phyloP scores from a whole-genome alignment of 495 filamentous ascomycete species.

The Rusavskia elegans region DNA sequence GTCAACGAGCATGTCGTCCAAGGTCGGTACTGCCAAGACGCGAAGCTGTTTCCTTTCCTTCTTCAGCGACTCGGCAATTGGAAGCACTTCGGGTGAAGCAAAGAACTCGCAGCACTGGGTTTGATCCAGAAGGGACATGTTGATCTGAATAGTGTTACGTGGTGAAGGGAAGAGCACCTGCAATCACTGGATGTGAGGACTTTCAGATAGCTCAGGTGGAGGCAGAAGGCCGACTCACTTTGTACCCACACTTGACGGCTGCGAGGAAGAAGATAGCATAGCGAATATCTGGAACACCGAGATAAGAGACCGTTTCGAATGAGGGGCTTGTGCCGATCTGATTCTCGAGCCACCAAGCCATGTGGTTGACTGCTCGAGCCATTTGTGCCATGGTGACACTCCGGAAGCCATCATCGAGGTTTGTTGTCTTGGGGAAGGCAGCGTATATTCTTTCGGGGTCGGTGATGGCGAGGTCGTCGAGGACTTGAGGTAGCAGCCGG shows the following conservation, averaged over 20 bases:
- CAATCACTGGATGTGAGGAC: background rate
- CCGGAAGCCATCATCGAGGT: constrained; percentile 12
- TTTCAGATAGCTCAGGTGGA: no score
- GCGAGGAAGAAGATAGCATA: constrained; percentile 19
- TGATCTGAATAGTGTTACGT: constrained; percentile 7
- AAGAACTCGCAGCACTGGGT: constrained; percentile 13
- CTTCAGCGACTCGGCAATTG: background rate
- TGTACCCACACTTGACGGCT: constrained; percentile 20
- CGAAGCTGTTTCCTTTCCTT: background rate
- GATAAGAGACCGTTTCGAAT: constrained; percentile 19
- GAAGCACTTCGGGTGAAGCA: constrained; percentile 3
- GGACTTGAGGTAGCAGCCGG: constrained; percentile 10
- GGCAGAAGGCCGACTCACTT: constrained; percentile 6
- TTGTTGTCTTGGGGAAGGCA: constrained; percentile 7
- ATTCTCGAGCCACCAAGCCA: constrained; percentile 14
- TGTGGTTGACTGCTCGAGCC: constrained; percentile 13
- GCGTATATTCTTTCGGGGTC: constrained; percentile 16
- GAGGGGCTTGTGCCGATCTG: constrained; percentile 18
- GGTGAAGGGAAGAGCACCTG: constrained; percentile 13
- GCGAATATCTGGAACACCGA: constrained; percentile 16
- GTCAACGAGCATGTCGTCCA: constrained; percentile 6
- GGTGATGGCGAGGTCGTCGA: constrained; percentile 32
- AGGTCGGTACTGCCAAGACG: background rate
- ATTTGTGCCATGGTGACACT: constrained; percentile 15
- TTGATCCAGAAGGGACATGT: constrained; percentile 10